These are phyloP conservation scores for Inga oerstediana DNA, from an alignment of 306 rosid species.

Conservation along the genomic window DNA sequence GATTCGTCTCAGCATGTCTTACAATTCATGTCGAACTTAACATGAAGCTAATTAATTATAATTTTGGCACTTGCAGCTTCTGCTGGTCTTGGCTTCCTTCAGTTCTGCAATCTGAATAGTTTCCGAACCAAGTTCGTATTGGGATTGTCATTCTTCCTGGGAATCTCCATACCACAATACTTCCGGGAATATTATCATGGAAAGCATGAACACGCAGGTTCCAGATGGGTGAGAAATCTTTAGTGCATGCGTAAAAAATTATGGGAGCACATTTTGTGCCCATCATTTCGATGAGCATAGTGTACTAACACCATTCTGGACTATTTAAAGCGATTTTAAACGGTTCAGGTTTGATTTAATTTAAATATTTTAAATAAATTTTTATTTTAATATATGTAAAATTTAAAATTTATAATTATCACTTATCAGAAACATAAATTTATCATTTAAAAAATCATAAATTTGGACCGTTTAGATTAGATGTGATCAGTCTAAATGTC, in stretches of 20 bases:
- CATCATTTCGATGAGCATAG: too few species aligned
- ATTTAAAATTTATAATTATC: too few species aligned
- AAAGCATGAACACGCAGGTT: conserved; percentile 34
- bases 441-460: too few species aligned
- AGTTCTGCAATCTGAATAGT: conserved; percentile 83
- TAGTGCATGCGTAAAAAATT: not conserved
- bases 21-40: not conserved
- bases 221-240: conserved; percentile 69
- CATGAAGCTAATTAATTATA: not conserved
- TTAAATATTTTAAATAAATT: too few species aligned
- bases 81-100: conserved; percentile 83
- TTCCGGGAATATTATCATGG: conserved; percentile 66
- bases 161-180: conserved; percentile 82
- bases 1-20: not conserved
- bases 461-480: too few species aligned
- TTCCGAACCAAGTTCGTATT: conserved; percentile 77
- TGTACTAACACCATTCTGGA: too few species aligned
- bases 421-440: too few species aligned
- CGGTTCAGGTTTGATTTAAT: too few species aligned
- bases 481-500: too few species aligned
- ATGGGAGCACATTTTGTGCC: too few species aligned
- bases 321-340: too few species aligned
- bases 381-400: too few species aligned
- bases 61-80: conserved; percentile 59
- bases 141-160: conserved; percentile 81